A percentile compares a stretch with the other conserved stretches of the same genome.
Conservation (phyloP, 768 basidiomycete species). For the Hemileccinum rubropunctum region DNA sequence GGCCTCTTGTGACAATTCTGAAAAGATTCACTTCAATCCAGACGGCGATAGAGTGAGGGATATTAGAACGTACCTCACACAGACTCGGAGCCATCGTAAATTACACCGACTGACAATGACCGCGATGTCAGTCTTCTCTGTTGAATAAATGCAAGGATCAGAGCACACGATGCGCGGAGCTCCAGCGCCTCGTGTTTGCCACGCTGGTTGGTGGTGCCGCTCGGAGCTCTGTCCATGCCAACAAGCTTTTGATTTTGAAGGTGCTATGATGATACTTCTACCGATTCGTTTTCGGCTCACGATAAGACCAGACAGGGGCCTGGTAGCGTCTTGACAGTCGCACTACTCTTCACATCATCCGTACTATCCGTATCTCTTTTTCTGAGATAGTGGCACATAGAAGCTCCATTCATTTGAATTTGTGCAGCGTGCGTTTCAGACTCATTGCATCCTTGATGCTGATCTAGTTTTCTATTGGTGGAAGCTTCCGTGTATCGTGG, state of each 20-base stretch:
- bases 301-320: conserved; percentile 19
- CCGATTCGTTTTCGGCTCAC: conserved; percentile 5
- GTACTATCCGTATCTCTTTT: conserved; percentile 13
- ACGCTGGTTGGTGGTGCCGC: conserved; percentile 19
- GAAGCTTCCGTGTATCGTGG: conserved; percentile 17
- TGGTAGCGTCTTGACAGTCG: background rate
- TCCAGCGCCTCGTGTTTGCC: conserved; percentile 24
- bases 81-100: conserved; percentile 25
- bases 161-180: conserved; percentile 4
- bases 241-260: background rate
- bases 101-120: conserved; percentile 7
- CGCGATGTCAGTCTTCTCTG: conserved; percentile 7
- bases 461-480: conserved; percentile 12
- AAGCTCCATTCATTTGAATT: conserved; percentile 30
- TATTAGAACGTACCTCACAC: conserved; percentile 28
- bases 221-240: conserved; percentile 4
- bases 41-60: conserved; percentile 1
- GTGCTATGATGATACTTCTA: conserved; percentile 7
- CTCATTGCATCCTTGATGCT: conserved; percentile 29
- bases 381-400: conserved; percentile 16
- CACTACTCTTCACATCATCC: conserved; percentile 4
- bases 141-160: conserved; percentile 9
- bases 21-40: conserved; percentile 1
- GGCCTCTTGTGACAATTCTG: conserved; percentile 56
- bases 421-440: conserved; percentile 10